These are phyloP conservation scores for Rhodotorula graminis DNA, from an alignment of 768 basidiomycete genomes.

Conservation along the genomic window DNA sequence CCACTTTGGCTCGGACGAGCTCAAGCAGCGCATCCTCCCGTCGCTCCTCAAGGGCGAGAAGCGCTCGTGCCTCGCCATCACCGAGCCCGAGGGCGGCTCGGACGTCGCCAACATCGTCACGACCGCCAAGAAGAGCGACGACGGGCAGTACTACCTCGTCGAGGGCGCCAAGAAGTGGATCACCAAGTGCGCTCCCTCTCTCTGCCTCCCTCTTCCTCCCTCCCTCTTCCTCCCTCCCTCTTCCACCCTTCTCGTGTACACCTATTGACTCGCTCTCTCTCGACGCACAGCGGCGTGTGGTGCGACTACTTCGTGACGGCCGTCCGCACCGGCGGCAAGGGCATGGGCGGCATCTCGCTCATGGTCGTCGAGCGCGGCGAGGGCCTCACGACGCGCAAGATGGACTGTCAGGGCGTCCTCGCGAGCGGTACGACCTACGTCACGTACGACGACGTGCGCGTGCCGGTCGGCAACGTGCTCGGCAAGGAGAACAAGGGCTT, in stretches of 20 bases:
- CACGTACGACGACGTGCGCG: conserved; percentile 39
- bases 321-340: conserved; percentile 37
- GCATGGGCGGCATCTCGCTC: conserved; percentile 41
- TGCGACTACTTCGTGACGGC: conserved; percentile 38
- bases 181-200: conserved; percentile 19
- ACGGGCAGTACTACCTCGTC: conserved; percentile 36
- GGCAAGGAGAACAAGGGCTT: conserved; percentile 44
- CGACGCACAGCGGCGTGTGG: conserved; percentile 12
- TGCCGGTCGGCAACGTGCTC: conserved; percentile 43
- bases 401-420: conserved; percentile 39
- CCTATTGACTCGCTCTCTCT: too few relatives aligned
- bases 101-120: conserved; percentile 39
- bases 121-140: conserved; percentile 23
- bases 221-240: not conserved
- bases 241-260: too few relatives aligned
- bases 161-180: conserved; percentile 37
- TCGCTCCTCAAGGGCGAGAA: conserved; percentile 30
- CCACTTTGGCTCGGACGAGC: conserved; percentile 16
- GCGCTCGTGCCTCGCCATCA: conserved; percentile 39
- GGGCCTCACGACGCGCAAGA: conserved; percentile 25
- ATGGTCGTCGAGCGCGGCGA: conserved; percentile 39
- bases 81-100: conserved; percentile 29
- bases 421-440: conserved; percentile 41
- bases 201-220: not conserved
- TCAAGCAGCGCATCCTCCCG: conserved; percentile 24